Evolutionary conservation across 139 green algal genomes (phyloP).

Genomic region (Tetratostichococcus sp.): DNA sequence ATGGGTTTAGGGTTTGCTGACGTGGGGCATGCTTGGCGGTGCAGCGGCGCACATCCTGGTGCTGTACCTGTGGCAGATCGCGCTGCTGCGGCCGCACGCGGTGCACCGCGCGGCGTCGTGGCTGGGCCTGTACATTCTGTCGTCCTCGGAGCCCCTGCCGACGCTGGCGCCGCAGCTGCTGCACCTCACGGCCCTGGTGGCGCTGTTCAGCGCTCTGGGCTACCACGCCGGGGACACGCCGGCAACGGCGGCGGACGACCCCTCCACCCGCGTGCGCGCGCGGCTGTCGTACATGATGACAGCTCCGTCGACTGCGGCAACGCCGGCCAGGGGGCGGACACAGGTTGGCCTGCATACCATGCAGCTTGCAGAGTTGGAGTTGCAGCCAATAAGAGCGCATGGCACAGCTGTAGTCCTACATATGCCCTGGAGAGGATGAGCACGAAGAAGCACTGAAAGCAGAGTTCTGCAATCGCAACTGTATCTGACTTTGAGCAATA

Average conservation of each 20-base stretch:
- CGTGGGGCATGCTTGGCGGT: not conserved
- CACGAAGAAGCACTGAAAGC: too few relatives aligned
- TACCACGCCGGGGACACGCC: not conserved
- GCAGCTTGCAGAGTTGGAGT: not conserved
- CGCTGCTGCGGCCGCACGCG: not conserved
- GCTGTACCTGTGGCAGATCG: slow-evolving; percentile 35
- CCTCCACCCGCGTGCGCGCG: not conserved
- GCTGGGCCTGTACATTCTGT: slow-evolving; percentile 19
- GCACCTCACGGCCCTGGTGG: slow-evolving; percentile 20
- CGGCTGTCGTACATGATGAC: not conserved
- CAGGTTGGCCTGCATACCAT: not conserved
- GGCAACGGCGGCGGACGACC: not conserved
- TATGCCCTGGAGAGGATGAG: too few relatives aligned
- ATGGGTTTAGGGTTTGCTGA: too few relatives aligned
- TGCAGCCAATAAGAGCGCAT: too few relatives aligned
- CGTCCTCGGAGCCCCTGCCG: not conserved
- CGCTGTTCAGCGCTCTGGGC: slow-evolving; percentile 15
- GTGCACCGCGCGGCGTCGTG: slow-evolving; percentile 7
- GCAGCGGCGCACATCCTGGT: slow-evolving; percentile 16
- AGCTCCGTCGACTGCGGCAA: not conserved
- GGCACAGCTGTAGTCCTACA: too few relatives aligned
- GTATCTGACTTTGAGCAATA: too few relatives aligned
- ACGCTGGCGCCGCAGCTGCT: slow-evolving; percentile 14
- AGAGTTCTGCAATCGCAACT: too few relatives aligned
- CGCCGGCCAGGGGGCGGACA: not conserved